These are phyloP conservation scores for Penicillium simplicissimum DNA, from an alignment of 495 filamentous ascomycete species.

Conservation along the genomic window DNA sequence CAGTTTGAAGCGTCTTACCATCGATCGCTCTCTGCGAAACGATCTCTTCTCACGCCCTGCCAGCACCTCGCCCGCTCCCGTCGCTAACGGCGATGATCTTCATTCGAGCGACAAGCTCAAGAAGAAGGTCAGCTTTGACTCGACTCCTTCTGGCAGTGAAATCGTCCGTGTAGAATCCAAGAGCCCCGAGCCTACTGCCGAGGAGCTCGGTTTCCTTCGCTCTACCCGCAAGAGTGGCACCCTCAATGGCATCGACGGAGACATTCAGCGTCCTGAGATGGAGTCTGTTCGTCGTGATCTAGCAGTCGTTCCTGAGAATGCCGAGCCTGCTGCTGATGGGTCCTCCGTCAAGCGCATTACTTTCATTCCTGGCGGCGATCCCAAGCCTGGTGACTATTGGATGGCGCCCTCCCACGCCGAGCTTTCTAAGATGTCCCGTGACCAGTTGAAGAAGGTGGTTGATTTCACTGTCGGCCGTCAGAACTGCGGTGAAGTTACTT, in stretches of 20 bases:
- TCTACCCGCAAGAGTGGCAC: conserved; percentile 47
- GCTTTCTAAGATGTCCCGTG: conserved; percentile 69
- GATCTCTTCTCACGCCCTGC: conserved; percentile 63
- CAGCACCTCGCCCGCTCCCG: conserved; percentile 47
- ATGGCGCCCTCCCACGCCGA: conserved; percentile 73
- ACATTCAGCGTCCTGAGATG: conserved; percentile 61
- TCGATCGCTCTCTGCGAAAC: conserved; percentile 78
- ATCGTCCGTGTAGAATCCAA: conserved; percentile 47
- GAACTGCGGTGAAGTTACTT: conserved; percentile 74
- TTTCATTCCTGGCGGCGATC: conserved; percentile 48
- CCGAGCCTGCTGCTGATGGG: conserved; percentile 35
- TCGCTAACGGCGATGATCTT: conserved; percentile 52
- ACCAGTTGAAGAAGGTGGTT: conserved; percentile 67
- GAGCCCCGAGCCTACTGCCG: conserved; percentile 57
- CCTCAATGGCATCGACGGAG: conserved; percentile 53
- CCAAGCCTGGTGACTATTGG: conserved; percentile 75
- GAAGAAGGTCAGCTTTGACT: conserved; percentile 91
- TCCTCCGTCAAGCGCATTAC: conserved; percentile 30
- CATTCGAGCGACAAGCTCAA: conserved; percentile 53
- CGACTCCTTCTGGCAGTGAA: conserved; percentile 50
- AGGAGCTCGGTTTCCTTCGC: conserved; percentile 68
- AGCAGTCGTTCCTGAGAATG: conserved; percentile 74
- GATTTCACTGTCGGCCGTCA: conserved; percentile 81
- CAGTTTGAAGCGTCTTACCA: conserved; percentile 83
- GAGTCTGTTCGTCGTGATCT: conserved; percentile 74